phyloP scores from a whole-genome alignment of 1,284 basidiomycete genomes.

The Ustilago sp. region DNA sequence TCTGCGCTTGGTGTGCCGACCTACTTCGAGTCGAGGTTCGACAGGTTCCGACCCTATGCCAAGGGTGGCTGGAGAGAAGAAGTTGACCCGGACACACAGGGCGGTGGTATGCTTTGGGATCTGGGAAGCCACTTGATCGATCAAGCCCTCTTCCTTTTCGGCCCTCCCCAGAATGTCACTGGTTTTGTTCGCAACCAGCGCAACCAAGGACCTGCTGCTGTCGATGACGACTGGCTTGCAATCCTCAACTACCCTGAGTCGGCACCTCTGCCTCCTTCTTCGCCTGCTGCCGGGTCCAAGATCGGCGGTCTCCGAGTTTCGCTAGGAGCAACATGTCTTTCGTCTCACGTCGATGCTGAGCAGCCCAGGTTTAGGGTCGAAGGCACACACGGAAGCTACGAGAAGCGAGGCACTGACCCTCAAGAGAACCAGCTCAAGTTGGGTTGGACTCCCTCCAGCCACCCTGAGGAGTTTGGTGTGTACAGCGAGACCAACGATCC shows the following conservation, averaged over 20 bases:
- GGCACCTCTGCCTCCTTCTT: slow-evolving; percentile 51
- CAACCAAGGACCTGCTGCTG: slow-evolving; percentile 48
- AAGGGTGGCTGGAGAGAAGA: slow-evolving; percentile 68
- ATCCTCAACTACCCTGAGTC: slow-evolving; percentile 57
- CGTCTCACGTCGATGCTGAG: slow-evolving; percentile 61
- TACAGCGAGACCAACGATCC: slow-evolving; percentile 56
- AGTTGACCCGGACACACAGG: slow-evolving; percentile 56
- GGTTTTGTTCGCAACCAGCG: slow-evolving; percentile 62
- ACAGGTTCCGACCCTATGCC: slow-evolving; percentile 63
- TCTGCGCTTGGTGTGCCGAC: slow-evolving; percentile 62
- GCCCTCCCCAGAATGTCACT: slow-evolving; percentile 59
- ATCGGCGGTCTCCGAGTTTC: slow-evolving; percentile 57
- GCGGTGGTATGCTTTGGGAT: slow-evolving; percentile 68
- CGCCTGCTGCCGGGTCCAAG: slow-evolving; percentile 52
- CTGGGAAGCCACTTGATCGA: slow-evolving; percentile 66
- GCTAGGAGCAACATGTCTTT: slow-evolving; percentile 62
- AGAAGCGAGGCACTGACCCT: slow-evolving; percentile 65
- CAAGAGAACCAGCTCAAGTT: slow-evolving; percentile 67
- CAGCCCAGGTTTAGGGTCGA: slow-evolving; percentile 63
- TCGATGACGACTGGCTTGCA: slow-evolving; percentile 68
- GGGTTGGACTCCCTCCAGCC: slow-evolving; percentile 58
- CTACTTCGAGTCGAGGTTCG: slow-evolving; percentile 65
- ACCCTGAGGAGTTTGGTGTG: slow-evolving; percentile 61
- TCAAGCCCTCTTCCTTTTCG: slow-evolving; percentile 64
- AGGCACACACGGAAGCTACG: slow-evolving; percentile 62